phyloP scores from a whole-genome alignment of 192 early-diverging fungal genomes.

The Coemansia sp. region DNA sequence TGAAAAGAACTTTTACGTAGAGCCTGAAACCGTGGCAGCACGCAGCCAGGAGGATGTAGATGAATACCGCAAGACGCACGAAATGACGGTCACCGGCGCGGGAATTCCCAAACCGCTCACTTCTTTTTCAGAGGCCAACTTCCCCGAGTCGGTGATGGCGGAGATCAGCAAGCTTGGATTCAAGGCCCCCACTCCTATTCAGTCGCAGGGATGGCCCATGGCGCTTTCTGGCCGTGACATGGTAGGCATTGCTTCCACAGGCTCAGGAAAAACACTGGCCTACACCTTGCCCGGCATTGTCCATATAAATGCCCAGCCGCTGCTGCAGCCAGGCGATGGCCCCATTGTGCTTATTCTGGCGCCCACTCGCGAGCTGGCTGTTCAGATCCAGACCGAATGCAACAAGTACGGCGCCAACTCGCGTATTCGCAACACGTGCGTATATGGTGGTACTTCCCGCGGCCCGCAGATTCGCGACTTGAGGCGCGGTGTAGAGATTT shows the following conservation, averaged over 20 bases:
- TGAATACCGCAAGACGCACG: slow-evolving; percentile 69
- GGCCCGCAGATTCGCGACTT: slow-evolving; percentile 90
- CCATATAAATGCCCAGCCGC: slow-evolving; percentile 97
- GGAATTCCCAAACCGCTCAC: slow-evolving; percentile 87
- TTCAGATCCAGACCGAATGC: slow-evolving; percentile 95
- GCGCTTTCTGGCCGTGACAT: slow-evolving; percentile 92
- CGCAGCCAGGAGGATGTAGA: slow-evolving; percentile 73
- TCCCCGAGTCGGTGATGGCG: slow-evolving; percentile 86
- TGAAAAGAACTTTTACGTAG: slow-evolving; percentile 97
- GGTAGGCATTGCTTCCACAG: slow-evolving; percentile 85
- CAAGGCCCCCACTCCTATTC: slow-evolving; percentile 85
- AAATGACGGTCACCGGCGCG: slow-evolving; percentile 82
- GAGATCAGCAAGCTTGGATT: slow-evolving; percentile 87
- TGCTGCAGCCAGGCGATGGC: slow-evolving; percentile 88
- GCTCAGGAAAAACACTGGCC: slow-evolving; percentile 93
- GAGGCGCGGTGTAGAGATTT: slow-evolving; percentile 84
- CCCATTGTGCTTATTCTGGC: slow-evolving; percentile 95
- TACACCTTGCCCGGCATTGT: slow-evolving; percentile 94
- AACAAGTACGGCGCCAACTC: slow-evolving; percentile 87
- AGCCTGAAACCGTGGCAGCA: slow-evolving; percentile 67
- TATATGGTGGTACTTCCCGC: slow-evolving; percentile 93
- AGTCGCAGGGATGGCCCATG: slow-evolving; percentile 99
- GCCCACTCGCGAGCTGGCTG: slow-evolving; percentile 94
- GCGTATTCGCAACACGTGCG: slow-evolving; percentile 88
- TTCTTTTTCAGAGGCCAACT: slow-evolving; percentile 86